Evolutionary conservation across 257 asterid species (phyloP), one percentile per base, ranked within the genome.

Genomic region (Pogostemon cablin): DNA sequence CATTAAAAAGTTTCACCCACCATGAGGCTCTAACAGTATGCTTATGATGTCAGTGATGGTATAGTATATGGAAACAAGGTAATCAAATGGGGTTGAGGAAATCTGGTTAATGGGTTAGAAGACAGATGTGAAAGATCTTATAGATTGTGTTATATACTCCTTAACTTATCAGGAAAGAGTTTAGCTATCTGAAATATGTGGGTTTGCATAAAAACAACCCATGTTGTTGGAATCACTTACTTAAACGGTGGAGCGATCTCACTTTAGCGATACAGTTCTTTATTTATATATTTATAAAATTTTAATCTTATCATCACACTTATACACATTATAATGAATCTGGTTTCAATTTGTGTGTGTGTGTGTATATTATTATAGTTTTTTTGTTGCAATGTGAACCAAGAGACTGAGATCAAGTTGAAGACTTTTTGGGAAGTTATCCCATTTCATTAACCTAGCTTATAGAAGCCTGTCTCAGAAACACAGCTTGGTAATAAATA

Each of bases 401-500:
- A 63, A 55, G 64, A 64, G 63, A 25, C 64, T 54, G 43, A 4
- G 47, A 10, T 38, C 32, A 40, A 50, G 59, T 74, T 17, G 46
- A 40, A 49, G 12, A 47, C 17, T 15, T n/a, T 64, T 62, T 52
- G 63, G 53, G 49, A 40, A 35, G 44, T 55, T 48, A 9, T 61
- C 25, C 43, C 52, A 52, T 48, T 67, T 40, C 32, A 7, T n/a
- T 40, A 47, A 64, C 65, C 62, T 62, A 43, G 43, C 68, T 61
- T 40, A 38, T 49, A 15, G 58, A 65, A 73, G 52, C 68, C 9
- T 10, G 49, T 62, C 35, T 62, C 10, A 17, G 47, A 63, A 68
- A 46, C 35, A 56, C 63, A 46, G 59, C 63, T 20, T 65, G 38
- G 72, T 40, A 20, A 38, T 72, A 60, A 67, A 43, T 50, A 68